Conservation (phyloP, 2,329 filamentous ascomycete genomes). For the Cladobotryum mycophilum region DNA sequence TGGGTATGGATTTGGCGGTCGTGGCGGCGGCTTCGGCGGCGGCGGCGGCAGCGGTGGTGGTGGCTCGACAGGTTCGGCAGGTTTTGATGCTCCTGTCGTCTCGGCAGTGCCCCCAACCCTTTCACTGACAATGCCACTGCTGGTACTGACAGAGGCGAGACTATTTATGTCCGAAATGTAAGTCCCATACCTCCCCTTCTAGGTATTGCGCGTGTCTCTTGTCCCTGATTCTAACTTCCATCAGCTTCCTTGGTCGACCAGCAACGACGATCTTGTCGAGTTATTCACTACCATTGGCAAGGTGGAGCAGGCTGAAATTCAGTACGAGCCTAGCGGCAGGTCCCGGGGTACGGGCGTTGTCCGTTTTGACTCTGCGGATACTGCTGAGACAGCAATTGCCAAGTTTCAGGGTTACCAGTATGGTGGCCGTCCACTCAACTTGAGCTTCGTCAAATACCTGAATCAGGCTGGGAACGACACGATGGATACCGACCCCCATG, state of each 20-base stretch:
- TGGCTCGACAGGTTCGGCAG: conserved; percentile 40
- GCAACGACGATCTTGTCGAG: conserved; percentile 94
- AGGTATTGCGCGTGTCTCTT: background rate
- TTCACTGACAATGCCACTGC: conserved; percentile 91
- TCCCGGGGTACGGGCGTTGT: conserved; percentile 96
- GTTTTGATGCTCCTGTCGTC: conserved; percentile 44
- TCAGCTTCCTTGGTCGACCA: conserved; percentile 96
- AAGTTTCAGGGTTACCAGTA: conserved; percentile 99
- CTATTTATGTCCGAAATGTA: conserved; percentile 95
- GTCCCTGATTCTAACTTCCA: background rate
- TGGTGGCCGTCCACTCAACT: conserved; percentile 83
- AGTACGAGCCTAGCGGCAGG: conserved; percentile 94
- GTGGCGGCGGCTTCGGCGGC: conserved; percentile 34
- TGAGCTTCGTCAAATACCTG: conserved; percentile 91
- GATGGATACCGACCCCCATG: conserved; percentile 77
- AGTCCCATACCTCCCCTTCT: conserved; percentile 34
- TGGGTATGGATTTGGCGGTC: conserved; percentile 36
- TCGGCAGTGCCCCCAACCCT: conserved; percentile 64
- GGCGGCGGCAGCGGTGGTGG: conserved; percentile 35
- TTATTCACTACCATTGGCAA: conserved; percentile 97
- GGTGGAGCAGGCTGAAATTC: conserved; percentile 97
- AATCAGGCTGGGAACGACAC: conserved; percentile 60
- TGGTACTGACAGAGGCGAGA: conserved; percentile 74
- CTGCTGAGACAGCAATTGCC: conserved; percentile 86
- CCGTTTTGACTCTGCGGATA: conserved; percentile 75